Evolutionary conservation across 768 basidiomycete species (phyloP).

Genomic region (Termitomyces sp.): DNA sequence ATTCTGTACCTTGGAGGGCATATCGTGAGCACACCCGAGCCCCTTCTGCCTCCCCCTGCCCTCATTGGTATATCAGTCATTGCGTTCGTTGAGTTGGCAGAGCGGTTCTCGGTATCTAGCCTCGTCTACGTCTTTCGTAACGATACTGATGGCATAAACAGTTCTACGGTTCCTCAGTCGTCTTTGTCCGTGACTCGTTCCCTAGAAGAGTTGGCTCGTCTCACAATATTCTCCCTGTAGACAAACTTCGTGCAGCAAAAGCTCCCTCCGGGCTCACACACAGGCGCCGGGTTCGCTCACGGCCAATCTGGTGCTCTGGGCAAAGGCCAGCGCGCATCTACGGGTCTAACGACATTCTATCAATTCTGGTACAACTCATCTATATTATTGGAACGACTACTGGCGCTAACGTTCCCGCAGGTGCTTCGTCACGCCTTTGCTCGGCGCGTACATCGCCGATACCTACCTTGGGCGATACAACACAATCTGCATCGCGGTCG

Average conservation of each 20-base stretch:
- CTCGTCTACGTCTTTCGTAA: neutral
- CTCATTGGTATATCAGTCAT: constrained; percentile 37
- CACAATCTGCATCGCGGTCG: constrained; percentile 59
- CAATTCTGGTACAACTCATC: constrained; percentile 59
- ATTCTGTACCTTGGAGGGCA: constrained; percentile 51
- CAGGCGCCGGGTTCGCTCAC: constrained; percentile 49
- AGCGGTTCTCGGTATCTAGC: constrained; percentile 60
- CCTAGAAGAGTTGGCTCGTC: neutral
- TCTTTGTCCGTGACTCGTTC: constrained; percentile 32
- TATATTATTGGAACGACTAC: neutral
- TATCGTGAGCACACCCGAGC: constrained; percentile 31
- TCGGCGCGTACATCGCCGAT: constrained; percentile 72
- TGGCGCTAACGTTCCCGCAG: constrained; percentile 18
- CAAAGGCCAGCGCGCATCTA: constrained; percentile 63
- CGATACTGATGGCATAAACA: constrained; percentile 6
- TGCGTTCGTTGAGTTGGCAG: constrained; percentile 62
- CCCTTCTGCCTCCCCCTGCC: neutral
- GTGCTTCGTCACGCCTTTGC: constrained; percentile 61
- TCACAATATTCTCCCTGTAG: constrained; percentile 20
- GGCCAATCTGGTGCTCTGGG: constrained; percentile 68
- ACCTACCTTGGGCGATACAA: constrained; percentile 70
- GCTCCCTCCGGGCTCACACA: constrained; percentile 58
- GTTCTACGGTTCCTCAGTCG: constrained; percentile 43
- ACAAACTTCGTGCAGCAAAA: constrained; percentile 74
- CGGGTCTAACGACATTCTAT: constrained; percentile 68